Evolutionary conservation across 1,284 basidiomycete species (phyloP), one percentile per base, ranked within the genome.

Genomic region (Pterulicium gracile): DNA sequence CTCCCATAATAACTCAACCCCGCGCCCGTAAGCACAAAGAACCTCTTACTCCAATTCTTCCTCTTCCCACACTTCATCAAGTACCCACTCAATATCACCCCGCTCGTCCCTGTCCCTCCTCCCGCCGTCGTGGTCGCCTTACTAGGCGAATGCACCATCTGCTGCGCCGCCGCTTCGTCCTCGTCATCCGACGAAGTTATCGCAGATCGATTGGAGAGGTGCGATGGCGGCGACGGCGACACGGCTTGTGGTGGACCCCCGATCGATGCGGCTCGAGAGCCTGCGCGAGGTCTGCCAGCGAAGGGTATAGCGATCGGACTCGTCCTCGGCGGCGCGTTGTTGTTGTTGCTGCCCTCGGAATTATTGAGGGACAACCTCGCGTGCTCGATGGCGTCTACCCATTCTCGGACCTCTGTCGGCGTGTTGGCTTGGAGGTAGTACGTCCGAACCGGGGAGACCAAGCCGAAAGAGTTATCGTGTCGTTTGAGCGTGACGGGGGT

Each of bases 21-120:
- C 57, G 89, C 86, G 24, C 78, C 77, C 23, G 83, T 89, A 20
- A 95, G 69, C 47, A 87, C 79, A 57, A 94, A 94, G 88, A 88
- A 94, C 39, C 91, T 71, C 66, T 99, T 98, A 49, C 92, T 75
- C 96, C 96, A 99, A 50, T 82, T 88, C 56, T 90, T 85, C 55
- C 94, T 79, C 54, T 95, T 90, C 44, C 92, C 92, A 61, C 93
- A 93, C 62, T 98, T 98, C 88, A 96, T 95, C 50, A 98, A 69
- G 62, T 98, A 99, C 1, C 93, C 93, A 22, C 84, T 79, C 3
- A 93, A 60, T 22, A 96, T 81, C 42, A 81, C 68, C 65, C 90
- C 92, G 18, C 76, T 68, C 3, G 75, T 70, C 55, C 85, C 84
- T 23, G 75, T 73, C 44, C 59, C 55, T 2, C 57, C 48, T 44